phyloP scores from a whole-genome alignment of 352 stramenopile species.

The Phytophthora pseudosyringae region DNA sequence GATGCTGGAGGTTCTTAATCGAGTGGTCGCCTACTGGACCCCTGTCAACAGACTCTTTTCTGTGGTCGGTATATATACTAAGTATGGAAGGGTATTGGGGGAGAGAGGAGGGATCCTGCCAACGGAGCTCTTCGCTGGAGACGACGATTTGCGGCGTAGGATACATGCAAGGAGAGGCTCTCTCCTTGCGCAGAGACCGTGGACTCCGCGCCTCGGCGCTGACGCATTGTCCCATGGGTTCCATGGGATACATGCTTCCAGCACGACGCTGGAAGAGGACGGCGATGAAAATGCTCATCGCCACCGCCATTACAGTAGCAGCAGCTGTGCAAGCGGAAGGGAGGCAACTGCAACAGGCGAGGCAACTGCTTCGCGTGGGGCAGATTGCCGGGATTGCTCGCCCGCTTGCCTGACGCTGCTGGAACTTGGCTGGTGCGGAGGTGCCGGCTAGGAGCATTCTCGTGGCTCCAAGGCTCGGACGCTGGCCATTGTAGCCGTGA shows the following conservation, averaged over 20 bases:
- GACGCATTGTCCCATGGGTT: conserved; percentile 6
- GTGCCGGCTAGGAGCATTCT: neutral
- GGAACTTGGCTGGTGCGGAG: neutral
- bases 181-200: conserved; percentile 16
- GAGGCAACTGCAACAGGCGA: conserved; percentile 2
- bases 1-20: neutral
- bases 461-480: neutral
- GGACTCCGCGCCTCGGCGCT: neutral
- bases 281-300: neutral
- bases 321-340: neutral
- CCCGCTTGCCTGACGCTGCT: neutral
- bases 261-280: neutral
- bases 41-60: neutral
- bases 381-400: conserved; percentile 7
- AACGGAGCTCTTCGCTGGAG: conserved; percentile 20
- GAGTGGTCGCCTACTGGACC: neutral
- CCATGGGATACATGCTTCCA: conserved; percentile 13
- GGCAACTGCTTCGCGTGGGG: conserved; percentile 6
- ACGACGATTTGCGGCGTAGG: conserved; percentile 24
- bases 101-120: neutral
- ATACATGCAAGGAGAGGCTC: conserved; percentile 15
- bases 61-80: neutral
- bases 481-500: neutral
- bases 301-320: neutral
- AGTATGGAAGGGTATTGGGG: neutral